Base-by-base conservation (phyloP, 352 stramenopile species). In the Globisporangium irregulare region DNA sequence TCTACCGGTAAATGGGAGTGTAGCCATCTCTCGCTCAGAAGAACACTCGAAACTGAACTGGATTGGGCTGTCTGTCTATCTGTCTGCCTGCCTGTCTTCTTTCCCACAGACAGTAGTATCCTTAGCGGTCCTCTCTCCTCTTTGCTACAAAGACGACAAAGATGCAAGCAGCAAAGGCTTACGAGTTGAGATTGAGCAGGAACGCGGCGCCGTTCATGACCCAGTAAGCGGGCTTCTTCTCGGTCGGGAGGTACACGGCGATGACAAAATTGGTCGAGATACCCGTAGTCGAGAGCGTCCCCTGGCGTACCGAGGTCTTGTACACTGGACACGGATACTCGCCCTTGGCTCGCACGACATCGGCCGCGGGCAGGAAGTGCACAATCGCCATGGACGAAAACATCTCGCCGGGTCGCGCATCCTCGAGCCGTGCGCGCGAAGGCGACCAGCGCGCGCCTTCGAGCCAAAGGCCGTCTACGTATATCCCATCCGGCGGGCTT, bases 241-340 rank as follows among this genome's bases (percentile, higher is more conserved):
- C 77, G 14, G 89, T 97, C 0, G 91, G 91, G 20, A 98, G 70
- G 56, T 97, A 94, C 14, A 98, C 87, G 18, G 94, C 89, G 38
- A 98, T 87, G 48, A 98, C 92, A 73, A 94, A 98, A 75, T 98
- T 98, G 53, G 93, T 98, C 18, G 84, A 96, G 84, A 98, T 98
- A 20, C 93, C 93, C 7, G 93, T 98, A 18, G 93, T 98, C 38
- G 80, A 95, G 41, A 98, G 71, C 8, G 94, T 97, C 29, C 93
- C 93, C 55, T 98, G 93, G 8, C 95, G 79, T 57, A 95, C 91
- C 3, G 88, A 94, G 15, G 95, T 98, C 80, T 98, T 98, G 84
- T 98, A 98, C 18, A 98, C 87, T 8, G 95, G 94, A 64, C 93
- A 98, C 34, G 86, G 79, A 55, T 98, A 98, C 67, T 94, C 87